These are phyloP conservation scores for Globisporangium perplexum DNA, from an alignment of 352 stramenopile genomes.

Conservation along the genomic window DNA sequence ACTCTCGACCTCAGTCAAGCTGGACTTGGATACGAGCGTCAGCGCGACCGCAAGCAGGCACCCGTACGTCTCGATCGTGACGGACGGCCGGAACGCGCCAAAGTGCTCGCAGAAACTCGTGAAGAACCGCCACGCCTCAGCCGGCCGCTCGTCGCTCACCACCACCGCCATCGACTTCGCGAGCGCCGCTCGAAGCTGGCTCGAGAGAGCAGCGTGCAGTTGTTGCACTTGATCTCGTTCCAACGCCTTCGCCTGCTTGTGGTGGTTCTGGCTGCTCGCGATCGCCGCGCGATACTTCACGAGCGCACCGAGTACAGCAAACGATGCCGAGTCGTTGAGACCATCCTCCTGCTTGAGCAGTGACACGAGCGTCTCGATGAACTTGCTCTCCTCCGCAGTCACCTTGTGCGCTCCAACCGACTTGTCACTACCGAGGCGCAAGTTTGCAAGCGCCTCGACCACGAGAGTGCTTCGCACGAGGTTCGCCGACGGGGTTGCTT, in stretches of 20 bases:
- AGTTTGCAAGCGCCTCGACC: slow-evolving; percentile 28
- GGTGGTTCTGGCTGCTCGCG: slow-evolving; percentile 8
- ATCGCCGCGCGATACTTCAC: slow-evolving; percentile 44
- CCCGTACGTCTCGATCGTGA: slow-evolving; percentile 54
- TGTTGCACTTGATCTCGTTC: slow-evolving; percentile 3
- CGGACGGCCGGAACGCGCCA: slow-evolving; percentile 30
- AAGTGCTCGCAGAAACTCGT: slow-evolving; percentile 47
- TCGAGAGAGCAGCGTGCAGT: slow-evolving; percentile 8
- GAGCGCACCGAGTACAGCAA: slow-evolving; percentile 39
- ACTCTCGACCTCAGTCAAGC: not conserved
- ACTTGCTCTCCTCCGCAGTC: slow-evolving; percentile 21
- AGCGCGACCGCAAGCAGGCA: slow-evolving; percentile 51
- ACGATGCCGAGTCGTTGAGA: slow-evolving; percentile 22
- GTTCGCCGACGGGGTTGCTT: slow-evolving; percentile 1
- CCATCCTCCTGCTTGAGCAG: slow-evolving; percentile 13
- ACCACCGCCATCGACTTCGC: slow-evolving; percentile 40
- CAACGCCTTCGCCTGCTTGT: slow-evolving; percentile 9
- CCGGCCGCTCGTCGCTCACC: slow-evolving; percentile 8
- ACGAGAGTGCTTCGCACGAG: slow-evolving; percentile 23
- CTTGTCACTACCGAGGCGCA: slow-evolving; percentile 8
- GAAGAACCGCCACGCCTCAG: slow-evolving; percentile 49
- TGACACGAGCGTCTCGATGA: slow-evolving; percentile 24
- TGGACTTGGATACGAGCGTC: slow-evolving; percentile 17
- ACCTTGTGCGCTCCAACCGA: slow-evolving; percentile 5
- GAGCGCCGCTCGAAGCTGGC: slow-evolving; percentile 29